Conservation (phyloP, 139 green algal genomes). For the Coelastrella sp. region DNA sequence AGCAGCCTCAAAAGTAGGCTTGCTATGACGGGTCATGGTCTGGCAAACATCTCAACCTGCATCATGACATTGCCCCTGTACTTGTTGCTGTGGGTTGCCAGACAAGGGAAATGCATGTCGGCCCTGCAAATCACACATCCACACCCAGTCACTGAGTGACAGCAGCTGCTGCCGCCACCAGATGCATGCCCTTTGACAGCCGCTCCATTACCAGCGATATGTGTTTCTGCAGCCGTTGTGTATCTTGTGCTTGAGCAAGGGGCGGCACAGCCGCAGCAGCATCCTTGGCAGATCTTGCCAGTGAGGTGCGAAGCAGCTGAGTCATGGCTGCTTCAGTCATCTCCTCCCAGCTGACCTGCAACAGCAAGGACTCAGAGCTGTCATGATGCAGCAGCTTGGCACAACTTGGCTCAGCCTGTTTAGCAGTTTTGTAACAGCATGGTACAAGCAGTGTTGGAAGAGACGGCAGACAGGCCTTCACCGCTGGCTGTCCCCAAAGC, state of each 20-base stretch:
- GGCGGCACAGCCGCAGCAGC: constrained; percentile 51
- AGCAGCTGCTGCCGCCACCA: not conserved
- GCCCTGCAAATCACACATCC: no score
- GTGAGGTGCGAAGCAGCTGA: constrained; percentile 63
- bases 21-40: no score
- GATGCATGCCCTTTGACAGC: constrained; percentile 41
- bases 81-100: no score
- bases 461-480: not conserved
- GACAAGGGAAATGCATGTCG: no score
- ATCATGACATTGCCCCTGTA: not conserved
- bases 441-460: no score
- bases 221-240: constrained; percentile 69
- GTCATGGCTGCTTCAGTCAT: constrained; percentile 61
- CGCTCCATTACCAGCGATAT: constrained; percentile 72
- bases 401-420: not conserved
- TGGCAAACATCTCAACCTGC: no score
- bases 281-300: constrained; percentile 67
- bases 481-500: no score
- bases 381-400: not conserved
- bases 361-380: no score
- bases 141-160: no score
- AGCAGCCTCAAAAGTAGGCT: not conserved
- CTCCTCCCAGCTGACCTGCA: constrained; percentile 69
- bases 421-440: no score
- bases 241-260: constrained; percentile 59